Conservation (phyloP, 176 grass and related monocot species). For the Bolboschoenus planiculmis region DNA sequence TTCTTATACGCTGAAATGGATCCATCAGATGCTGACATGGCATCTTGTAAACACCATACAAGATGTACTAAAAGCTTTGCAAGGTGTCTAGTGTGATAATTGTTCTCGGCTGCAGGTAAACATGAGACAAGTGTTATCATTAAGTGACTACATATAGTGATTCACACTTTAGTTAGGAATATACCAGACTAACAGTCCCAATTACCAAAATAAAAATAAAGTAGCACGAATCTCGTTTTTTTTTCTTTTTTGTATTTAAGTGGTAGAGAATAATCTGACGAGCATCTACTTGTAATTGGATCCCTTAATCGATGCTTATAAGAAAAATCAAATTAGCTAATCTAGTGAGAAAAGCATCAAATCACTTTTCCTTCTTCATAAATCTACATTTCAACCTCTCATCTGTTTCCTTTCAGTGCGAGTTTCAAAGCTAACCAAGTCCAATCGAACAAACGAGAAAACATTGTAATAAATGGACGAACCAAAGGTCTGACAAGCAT, state of each 20-base stretch:
- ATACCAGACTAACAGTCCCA: not conserved
- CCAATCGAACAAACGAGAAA: not conserved
- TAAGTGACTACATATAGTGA: not conserved
- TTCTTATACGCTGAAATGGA: slow-evolving; percentile 45
- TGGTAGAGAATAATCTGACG: not conserved
- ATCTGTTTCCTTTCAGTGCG: not conserved
- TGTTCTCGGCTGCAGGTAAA: slow-evolving; percentile 86
- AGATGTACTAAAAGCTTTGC: slow-evolving; percentile 92
- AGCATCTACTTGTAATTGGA: not conserved
- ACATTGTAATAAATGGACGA: slow-evolving; percentile 3
- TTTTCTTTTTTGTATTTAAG: not conserved
- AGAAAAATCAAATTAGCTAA: slow-evolving; percentile 10
- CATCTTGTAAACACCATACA: slow-evolving; percentile 90
- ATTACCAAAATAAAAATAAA: not conserved
- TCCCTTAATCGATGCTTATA: not conserved
- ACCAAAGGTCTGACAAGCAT: slow-evolving; percentile 89
- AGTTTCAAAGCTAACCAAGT: not conserved
- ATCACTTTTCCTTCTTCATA: not conserved
- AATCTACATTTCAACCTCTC: not conserved
- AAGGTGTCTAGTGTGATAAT: slow-evolving; percentile 78
- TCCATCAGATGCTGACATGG: slow-evolving; percentile 38
- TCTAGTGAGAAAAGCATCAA: not conserved
- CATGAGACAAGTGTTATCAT: slow-evolving; percentile 15
- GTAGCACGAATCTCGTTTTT: not conserved
- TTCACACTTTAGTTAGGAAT: not conserved